phyloP scores from a whole-genome alignment of 352 stramenopile species.

The Phytopythium montanum region DNA sequence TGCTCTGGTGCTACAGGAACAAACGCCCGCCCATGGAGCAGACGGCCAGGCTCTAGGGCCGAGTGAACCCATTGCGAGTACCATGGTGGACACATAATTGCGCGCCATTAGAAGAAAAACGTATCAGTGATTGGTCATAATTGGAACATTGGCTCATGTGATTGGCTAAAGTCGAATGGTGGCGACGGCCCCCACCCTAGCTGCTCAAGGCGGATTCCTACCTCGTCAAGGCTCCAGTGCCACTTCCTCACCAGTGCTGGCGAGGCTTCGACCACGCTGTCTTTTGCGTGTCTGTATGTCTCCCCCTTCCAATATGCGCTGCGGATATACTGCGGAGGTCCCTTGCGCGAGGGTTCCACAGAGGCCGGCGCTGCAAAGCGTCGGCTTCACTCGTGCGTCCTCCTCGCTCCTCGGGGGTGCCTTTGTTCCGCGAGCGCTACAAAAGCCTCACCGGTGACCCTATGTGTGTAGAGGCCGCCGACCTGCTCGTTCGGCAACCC shows the following conservation, averaged over 20 bases:
- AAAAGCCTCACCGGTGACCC: slow-evolving; percentile 34
- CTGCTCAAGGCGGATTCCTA: no score
- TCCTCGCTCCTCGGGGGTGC: slow-evolving; percentile 15
- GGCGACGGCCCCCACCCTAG: neutral
- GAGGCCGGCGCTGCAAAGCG: slow-evolving; percentile 22
- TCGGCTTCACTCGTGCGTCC: slow-evolving; percentile 19
- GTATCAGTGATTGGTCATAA: neutral
- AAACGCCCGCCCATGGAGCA: slow-evolving; percentile 21
- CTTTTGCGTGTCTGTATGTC: slow-evolving; percentile 12
- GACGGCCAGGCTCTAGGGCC: slow-evolving; percentile 12
- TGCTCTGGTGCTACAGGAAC: slow-evolving; percentile 55
- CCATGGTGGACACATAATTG: neutral
- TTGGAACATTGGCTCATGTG: neutral
- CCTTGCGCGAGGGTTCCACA: slow-evolving; percentile 1
- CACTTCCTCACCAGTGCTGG: neutral
- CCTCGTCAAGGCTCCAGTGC: no score
- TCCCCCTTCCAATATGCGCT: slow-evolving; percentile 6
- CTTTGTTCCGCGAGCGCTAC: slow-evolving; percentile 45
- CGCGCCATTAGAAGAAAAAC: neutral
- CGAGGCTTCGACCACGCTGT: no score
- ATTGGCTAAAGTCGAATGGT: neutral
- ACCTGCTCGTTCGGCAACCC: slow-evolving; percentile 49
- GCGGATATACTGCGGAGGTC: slow-evolving; percentile 11
- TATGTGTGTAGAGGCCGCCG: slow-evolving; percentile 85
- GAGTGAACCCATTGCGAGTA: neutral